phyloP scores from a whole-genome alignment of 768 basidiomycete species.

The Paxillus ammoniavirescens region DNA sequence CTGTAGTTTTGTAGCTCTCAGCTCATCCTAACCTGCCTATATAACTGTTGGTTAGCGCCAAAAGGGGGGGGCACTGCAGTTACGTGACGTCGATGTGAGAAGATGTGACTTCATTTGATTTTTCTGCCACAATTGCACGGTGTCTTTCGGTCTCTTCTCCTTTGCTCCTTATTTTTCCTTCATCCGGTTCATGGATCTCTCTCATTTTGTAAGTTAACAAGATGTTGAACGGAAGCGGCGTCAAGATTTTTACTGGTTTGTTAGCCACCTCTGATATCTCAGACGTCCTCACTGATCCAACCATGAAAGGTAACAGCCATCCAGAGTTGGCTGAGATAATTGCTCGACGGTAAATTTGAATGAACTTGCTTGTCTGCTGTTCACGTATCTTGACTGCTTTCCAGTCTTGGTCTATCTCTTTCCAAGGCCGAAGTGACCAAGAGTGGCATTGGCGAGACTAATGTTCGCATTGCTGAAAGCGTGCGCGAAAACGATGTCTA shows the following conservation, averaged over 20 bases:
- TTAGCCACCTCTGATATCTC: constrained; percentile 8
- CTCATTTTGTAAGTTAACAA: constrained; percentile 17
- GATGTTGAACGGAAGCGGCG: constrained; percentile 57
- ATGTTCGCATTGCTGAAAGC: constrained; percentile 88
- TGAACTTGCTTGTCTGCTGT: constrained; percentile 8
- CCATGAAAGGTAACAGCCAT: constrained; percentile 82
- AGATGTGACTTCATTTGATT: background rate
- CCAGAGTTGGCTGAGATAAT: constrained; percentile 94
- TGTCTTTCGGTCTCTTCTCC: constrained; percentile 8
- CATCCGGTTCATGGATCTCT: constrained; percentile 12
- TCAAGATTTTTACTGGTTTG: constrained; percentile 60
- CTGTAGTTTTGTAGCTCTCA: constrained; percentile 35
- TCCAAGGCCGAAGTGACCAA: constrained; percentile 85
- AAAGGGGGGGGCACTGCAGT: no score
- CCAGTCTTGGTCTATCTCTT: constrained; percentile 85
- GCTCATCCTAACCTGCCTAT: constrained; percentile 9
- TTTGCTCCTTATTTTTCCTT: constrained; percentile 3
- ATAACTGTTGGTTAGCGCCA: background rate
- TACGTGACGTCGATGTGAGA: background rate
- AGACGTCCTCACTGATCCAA: background rate
- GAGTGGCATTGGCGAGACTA: constrained; percentile 89
- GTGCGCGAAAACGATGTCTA: constrained; percentile 99
- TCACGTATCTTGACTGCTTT: constrained; percentile 24
- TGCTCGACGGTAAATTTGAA: constrained; percentile 69
- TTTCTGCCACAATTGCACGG: constrained; percentile 5